Percentiles rank a stretch among this genome's conserved stretches.
Evolutionary conservation across 2,329 filamentous ascomycete species (phyloP).

Genomic region (Rhynchosporium agropyri): DNA sequence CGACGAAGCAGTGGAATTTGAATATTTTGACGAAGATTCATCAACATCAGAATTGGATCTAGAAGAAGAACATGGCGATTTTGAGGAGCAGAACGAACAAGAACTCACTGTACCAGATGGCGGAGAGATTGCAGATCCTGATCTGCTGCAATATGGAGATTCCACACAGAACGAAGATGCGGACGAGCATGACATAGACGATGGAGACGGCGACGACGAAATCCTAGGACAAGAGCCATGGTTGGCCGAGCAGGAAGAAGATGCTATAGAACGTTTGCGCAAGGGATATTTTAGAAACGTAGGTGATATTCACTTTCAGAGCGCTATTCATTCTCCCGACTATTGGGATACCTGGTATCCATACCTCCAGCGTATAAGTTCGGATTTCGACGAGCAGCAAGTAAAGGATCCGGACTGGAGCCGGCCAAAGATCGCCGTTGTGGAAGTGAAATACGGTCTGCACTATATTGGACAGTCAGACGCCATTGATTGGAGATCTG

Average conservation of each 20-base stretch:
- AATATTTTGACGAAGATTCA: slow-evolving; percentile 7
- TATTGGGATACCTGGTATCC: slow-evolving; percentile 13
- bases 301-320: slow-evolving; percentile 27
- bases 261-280: slow-evolving; percentile 4
- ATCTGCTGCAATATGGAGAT: background rate
- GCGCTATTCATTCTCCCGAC: slow-evolving; percentile 11
- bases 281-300: slow-evolving; percentile 20
- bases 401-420: background rate
- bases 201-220: background rate
- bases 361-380: background rate
- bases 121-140: background rate
- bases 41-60: background rate
- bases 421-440: background rate
- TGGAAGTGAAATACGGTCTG: slow-evolving; percentile 10
- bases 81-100: slow-evolving; percentile 2
- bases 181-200: background rate
- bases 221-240: slow-evolving; percentile 4
- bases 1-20: slow-evolving; percentile 1
- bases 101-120: background rate
- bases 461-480: slow-evolving; percentile 4
- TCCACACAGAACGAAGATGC: too few species aligned
- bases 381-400: slow-evolving; percentile 5
- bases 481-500: slow-evolving; percentile 7
- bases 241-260: slow-evolving; percentile 3
- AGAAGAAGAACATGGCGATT: background rate